phyloP scores from a whole-genome alignment of 495 filamentous ascomycete species.

The Durotheca rogersii region DNA sequence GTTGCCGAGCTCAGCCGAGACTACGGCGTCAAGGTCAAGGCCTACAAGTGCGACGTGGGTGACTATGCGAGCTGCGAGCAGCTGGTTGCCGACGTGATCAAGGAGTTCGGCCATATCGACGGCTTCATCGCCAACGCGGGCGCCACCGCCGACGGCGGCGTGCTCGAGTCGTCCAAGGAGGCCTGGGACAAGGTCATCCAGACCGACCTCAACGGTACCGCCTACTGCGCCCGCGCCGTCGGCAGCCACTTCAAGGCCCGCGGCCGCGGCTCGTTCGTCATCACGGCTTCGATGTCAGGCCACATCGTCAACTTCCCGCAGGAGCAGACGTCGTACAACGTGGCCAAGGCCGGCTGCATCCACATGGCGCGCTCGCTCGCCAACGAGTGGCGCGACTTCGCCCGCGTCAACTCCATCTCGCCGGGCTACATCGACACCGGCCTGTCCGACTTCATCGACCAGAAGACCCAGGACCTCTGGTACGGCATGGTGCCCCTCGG shows the following conservation, averaged over 20 bases:
- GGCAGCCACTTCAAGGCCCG: conserved; percentile 60
- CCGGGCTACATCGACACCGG: conserved; percentile 82
- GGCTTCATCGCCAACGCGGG: conserved; percentile 52
- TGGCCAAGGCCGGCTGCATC: conserved; percentile 76
- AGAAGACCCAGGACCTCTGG: conserved; percentile 72
- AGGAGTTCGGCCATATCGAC: conserved; percentile 58
- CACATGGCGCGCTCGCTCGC: conserved; percentile 72
- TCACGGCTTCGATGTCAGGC: conserved; percentile 67
- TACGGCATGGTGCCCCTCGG: conserved; percentile 76
- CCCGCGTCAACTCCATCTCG: conserved; percentile 75
- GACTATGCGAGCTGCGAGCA: conserved; percentile 56
- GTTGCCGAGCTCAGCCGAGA: conserved; percentile 49
- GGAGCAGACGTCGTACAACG: conserved; percentile 75
- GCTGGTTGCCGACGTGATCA: conserved; percentile 53
- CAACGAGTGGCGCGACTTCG: conserved; percentile 77
- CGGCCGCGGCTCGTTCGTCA: conserved; percentile 51
- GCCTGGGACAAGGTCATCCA: conserved; percentile 58
- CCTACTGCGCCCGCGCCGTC: conserved; percentile 61
- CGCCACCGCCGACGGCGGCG: conserved; percentile 44
- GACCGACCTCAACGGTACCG: conserved; percentile 65
- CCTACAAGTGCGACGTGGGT: conserved; percentile 66
- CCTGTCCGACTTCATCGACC: conserved; percentile 70
- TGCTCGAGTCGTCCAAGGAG: conserved; percentile 43
- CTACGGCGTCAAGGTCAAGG: conserved; percentile 61
- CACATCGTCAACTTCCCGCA: conserved; percentile 76